Evolutionary conservation across 1,139 yeast species (phyloP), one percentile per base, ranked within the genome.

Genomic region (Blastobotrys niveus): DNA sequence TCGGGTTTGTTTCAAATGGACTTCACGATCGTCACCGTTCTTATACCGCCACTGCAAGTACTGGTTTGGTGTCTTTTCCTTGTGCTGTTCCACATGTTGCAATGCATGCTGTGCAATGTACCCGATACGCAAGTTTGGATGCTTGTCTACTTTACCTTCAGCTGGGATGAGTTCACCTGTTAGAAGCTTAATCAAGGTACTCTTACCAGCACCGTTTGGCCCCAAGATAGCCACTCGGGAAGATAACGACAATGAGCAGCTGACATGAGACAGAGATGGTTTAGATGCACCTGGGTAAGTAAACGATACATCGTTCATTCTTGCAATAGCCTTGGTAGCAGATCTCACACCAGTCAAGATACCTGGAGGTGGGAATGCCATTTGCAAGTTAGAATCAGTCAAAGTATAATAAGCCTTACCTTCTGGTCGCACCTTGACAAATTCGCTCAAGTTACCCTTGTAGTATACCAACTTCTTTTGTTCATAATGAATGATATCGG

Each of bases 311-410:
- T 85, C 74, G 27, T 80, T 61, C 82, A 91, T 77, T 61, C 95
- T 79, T 5, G 96, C 97, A 61, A 91, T 95, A 45, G 98, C 86
- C 67, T 96, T 80, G 10, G 97, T 89, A 63, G 77, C 85, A 38
- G 96, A 87, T 67, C 89, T 85, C 47, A 91, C 97, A 67, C 98
- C 98, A 15, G 96, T 82, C 57, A 91, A 74, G 55, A 89, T 84
- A 59, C 98, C 98, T 48, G 97, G 96, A 14, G 96, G 93, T 54
- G 98, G 98, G 84, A 91, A 91, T 17, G 89, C 88, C 96, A 91
- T 91, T 68, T 89, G 85, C 51, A 91, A 93, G 57, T 83, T 84
- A 32, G 94, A 78, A 65, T 89, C 97, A 35, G 95, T 82, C 61
- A 91, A 77, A n/a, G 96, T 89, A 65, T 91, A 91, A 68, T 91